phyloP scores from a whole-genome alignment of 768 basidiomycete species.

The Lentinus brumalis region DNA sequence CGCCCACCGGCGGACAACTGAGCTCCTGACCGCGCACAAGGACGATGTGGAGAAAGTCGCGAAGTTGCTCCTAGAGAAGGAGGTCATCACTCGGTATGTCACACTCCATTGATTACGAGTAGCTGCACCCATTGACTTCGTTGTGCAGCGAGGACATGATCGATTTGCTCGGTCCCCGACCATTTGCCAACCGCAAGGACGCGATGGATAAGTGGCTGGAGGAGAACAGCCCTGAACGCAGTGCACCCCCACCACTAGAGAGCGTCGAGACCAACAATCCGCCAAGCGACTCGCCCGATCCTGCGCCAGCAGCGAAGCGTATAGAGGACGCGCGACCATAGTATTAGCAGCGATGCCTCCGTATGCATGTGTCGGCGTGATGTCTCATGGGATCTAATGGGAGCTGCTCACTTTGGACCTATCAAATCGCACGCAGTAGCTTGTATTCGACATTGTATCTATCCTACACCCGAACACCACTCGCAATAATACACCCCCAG shows the following conservation, averaged over 20 bases:
- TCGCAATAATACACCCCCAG: conserved; percentile 13
- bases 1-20: conserved; percentile 82
- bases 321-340: conserved; percentile 31
- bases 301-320: conserved; percentile 50
- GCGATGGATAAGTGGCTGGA: conserved; percentile 99
- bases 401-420: conserved; percentile 19
- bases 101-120: background rate
- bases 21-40: conserved; percentile 77
- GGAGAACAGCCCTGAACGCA: conserved; percentile 61
- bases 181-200: conserved; percentile 75
- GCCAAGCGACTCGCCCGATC: conserved; percentile 26
- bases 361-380: conserved; percentile 8
- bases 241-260: conserved; percentile 69
- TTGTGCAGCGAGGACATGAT: conserved; percentile 83
- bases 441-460: conserved; percentile 22
- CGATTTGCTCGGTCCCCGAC: conserved; percentile 75
- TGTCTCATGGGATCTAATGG: conserved; percentile 18
- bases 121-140: conserved; percentile 6
- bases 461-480: conserved; percentile 17
- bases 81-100: conserved; percentile 87
- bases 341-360: background rate
- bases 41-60: conserved; percentile 95
- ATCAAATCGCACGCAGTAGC: conserved; percentile 11
- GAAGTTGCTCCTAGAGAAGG: conserved; percentile 86
- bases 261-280: conserved; percentile 29